Evolutionary conservation across 1,139 yeast species (phyloP), one percentile per base, ranked within the genome.

Genomic region (Pichia sp.): DNA sequence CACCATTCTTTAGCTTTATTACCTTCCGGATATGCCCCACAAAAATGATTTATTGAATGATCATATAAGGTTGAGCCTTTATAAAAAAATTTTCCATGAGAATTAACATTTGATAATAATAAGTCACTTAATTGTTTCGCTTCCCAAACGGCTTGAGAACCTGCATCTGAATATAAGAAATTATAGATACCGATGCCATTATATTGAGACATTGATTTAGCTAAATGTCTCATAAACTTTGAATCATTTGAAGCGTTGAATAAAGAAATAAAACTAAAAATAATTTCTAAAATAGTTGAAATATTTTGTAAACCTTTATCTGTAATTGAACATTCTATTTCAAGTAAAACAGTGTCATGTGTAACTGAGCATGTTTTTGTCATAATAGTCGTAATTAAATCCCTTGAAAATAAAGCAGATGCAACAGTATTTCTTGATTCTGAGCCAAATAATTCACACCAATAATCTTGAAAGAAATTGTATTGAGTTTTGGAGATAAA

Each of bases 391-490:
- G 63, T 57, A 6, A 69, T 60, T 42, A 60, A 65, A 15, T 63
- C 31, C 39, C 34, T 15, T 47, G 57, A 18, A 71, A 60, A 41
- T 48, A 60, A 37, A 66, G 67, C 28, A 68, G 59, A 0, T 11
- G 45, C 48, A 7, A 59, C 30, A 0, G 86, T 74, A 0, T 70
- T 70, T 2, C 51, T 42, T 2, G 75, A 59, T 59, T 82, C 89
- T 53, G 77, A 81, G 1, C 89, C 89, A 33, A 80, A 59, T 0
- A 80, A 38, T 40, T 72, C 72, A 41, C 78, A 66, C 83, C 84
- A 79, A 6, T 69, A 58, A 14, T 60, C 60, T 21, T 63, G 60
- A 36, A 63, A 68, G 20, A 67, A 47, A 6, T 36, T 14, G 4
- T 43, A 10, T 28, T 53, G 49, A 15, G 40, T 43, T 3, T 34